A percentile compares a stretch with the other conserved stretches of the same genome.
Evolutionary conservation across 1,284 basidiomycete species (phyloP).

Genomic region (Naganishia sp.): DNA sequence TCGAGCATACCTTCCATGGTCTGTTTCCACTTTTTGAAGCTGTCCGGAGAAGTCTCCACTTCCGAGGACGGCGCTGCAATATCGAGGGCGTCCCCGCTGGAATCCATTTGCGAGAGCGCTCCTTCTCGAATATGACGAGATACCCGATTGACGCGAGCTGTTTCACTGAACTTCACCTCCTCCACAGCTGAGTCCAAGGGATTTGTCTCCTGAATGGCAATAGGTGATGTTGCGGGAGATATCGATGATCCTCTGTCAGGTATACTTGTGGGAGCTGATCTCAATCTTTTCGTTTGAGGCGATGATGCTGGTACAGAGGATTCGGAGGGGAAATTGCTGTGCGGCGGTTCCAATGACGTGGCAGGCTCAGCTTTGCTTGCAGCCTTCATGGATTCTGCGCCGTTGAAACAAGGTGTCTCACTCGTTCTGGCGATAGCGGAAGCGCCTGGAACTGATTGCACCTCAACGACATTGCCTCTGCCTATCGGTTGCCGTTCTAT

Average conservation of each 20-base stretch:
- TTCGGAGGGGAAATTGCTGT: neutral
- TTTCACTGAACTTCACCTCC: neutral
- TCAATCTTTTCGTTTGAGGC: neutral
- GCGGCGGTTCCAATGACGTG: no score
- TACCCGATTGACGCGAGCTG: neutral
- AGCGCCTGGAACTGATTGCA: no score
- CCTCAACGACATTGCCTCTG: no score
- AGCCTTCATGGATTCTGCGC: no score
- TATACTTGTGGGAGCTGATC: neutral
- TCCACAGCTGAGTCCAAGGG: neutral
- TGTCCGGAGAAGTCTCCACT: conserved; percentile 15
- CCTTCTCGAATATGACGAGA: conserved; percentile 17
- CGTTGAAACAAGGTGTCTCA: no score
- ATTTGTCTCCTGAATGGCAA: neutral
- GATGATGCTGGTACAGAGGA: neutral
- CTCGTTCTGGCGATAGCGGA: no score
- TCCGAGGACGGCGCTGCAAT: neutral
- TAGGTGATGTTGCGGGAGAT: neutral
- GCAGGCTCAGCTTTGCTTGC: no score
- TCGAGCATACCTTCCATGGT: conserved; percentile 48
- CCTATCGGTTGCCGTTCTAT: no score
- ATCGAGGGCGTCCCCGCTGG: neutral
- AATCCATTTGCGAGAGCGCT: conserved; percentile 11
- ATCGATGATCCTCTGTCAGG: conserved; percentile 5
- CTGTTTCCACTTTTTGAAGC: conserved; percentile 38